Conservation (phyloP, 2,329 filamentous ascomycete genomes). For the Pyrenophora tritici-repentis region DNA sequence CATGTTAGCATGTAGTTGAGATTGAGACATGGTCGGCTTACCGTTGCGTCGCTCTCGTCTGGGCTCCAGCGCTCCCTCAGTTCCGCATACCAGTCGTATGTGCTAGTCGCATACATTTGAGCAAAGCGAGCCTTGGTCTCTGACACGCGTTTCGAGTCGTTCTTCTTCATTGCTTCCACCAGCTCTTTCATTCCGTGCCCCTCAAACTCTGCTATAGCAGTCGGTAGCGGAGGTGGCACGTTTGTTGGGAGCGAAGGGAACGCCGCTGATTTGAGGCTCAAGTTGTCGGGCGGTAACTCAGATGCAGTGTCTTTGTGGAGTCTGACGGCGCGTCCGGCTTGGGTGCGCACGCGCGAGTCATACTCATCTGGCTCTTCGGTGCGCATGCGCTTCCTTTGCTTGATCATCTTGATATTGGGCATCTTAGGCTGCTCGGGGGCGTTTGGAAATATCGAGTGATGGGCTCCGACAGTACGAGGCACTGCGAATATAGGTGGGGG, state of each 20-base stretch:
- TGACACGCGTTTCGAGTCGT: background rate
- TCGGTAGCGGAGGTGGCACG: background rate
- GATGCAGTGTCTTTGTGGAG: background rate
- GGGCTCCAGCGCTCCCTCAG: constrained; percentile 4
- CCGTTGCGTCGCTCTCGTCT: background rate
- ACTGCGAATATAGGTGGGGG: background rate
- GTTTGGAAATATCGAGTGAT: background rate
- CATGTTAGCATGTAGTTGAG: background rate
- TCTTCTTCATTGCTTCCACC: constrained; percentile 2
- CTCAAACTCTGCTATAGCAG: background rate
- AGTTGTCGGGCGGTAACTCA: background rate
- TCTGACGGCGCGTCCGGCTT: background rate
- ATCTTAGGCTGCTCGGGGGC: constrained; percentile 2
- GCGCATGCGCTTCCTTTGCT: background rate
- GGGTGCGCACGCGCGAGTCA: background rate
- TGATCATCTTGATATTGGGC: constrained; percentile 8
- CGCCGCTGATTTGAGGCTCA: constrained; percentile 3
- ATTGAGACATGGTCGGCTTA: background rate
- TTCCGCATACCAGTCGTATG: constrained; percentile 14
- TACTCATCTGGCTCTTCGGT: background rate
- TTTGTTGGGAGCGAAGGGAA: constrained; percentile 10
- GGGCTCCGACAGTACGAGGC: background rate
- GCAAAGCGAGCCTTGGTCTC: constrained; percentile 7
- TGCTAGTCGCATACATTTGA: constrained; percentile 7
- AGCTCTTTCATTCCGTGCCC: constrained; percentile 5